These are phyloP conservation scores for Aspergillus sp. DNA, from an alignment of 2,329 filamentous ascomycete genomes.

Conservation along the genomic window DNA sequence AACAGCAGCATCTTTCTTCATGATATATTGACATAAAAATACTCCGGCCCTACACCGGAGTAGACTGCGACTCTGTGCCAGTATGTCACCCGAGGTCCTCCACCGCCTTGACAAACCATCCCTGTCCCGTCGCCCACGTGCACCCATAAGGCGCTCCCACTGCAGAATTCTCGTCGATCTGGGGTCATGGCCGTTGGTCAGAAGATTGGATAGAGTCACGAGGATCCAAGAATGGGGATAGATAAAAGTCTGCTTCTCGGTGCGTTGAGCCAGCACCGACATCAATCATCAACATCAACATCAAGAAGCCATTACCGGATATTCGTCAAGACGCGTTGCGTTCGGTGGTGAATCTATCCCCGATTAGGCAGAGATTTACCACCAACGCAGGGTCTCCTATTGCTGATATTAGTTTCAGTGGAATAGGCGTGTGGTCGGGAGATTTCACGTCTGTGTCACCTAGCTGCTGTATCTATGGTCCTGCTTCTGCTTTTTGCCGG, in stretches of 20 bases:
- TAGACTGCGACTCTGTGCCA: too few species aligned
- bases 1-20: background rate
- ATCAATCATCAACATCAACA: too few species aligned
- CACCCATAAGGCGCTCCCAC: background rate
- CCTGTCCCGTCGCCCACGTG: background rate
- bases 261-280: too few species aligned
- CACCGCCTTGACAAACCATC: background rate
- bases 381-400: background rate
- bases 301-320: too few species aligned
- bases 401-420: background rate
- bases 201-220: background rate
- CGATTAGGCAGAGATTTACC: background rate
- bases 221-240: background rate
- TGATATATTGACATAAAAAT: too few species aligned
- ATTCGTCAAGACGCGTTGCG: too few species aligned
- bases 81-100: background rate
- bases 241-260: background rate
- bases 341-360: background rate
- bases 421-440: background rate
- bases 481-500: constrained; percentile 6
- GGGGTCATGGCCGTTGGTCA: background rate
- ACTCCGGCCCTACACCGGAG: too few species aligned
- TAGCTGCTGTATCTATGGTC: constrained; percentile 13
- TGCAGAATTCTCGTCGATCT: background rate
- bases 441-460: background rate